Evolutionary conservation across 225 moss, liverwort and hornwort species (phyloP).

Genomic region (Sphagnum contortum): DNA sequence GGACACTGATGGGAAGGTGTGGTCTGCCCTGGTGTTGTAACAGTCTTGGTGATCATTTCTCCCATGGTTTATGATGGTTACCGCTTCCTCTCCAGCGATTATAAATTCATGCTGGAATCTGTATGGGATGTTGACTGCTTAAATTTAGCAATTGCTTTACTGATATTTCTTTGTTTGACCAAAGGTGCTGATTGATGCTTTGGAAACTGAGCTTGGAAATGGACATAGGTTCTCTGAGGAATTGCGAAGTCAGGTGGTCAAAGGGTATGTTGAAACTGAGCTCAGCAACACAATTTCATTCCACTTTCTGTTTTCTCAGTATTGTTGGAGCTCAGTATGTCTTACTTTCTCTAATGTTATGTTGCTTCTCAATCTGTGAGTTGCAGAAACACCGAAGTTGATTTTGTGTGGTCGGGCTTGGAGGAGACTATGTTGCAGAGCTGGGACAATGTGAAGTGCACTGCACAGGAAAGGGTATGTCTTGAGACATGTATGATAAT

Average conservation of each 20-base stretch:
- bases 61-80: no score
- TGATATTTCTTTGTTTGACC: neutral
- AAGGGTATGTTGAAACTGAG: conserved; percentile 37
- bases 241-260: conserved; percentile 60
- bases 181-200: conserved; percentile 65
- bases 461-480: conserved; percentile 57
- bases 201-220: conserved; percentile 69
- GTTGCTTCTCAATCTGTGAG: no score
- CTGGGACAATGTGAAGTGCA: conserved; percentile 70
- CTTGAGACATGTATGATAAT: neutral
- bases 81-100: no score
- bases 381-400: conserved; percentile 78
- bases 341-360: no score
- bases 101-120: no score
- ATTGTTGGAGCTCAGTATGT: conserved; percentile 2
- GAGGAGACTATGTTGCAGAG: conserved; percentile 83
- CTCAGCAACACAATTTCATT: no score
- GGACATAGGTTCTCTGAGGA: conserved; percentile 62
- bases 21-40: no score
- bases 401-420: conserved; percentile 76
- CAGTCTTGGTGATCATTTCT: no score
- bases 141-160: neutral
- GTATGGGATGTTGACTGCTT: neutral
- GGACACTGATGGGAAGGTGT: neutral
- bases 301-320: neutral